Evolutionary conservation across 176 grass and related monocot genomes (phyloP).

Genomic region (Zizania latifolia): DNA sequence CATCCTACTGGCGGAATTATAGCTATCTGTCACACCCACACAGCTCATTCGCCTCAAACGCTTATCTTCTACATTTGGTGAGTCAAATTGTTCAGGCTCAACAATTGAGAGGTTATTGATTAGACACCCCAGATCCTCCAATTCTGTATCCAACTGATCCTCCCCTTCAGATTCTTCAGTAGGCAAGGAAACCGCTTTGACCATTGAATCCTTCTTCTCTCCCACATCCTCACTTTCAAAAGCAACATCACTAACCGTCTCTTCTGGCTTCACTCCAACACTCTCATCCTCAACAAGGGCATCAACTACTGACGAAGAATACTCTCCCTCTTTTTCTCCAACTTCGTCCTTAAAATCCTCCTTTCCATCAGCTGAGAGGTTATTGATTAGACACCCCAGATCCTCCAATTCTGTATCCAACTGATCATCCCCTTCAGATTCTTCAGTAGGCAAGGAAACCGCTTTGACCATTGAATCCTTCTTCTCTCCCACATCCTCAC

Average conservation of each 20-base stretch:
- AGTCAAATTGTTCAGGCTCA: constrained; percentile 48
- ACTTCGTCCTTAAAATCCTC: background rate
- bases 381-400: constrained; percentile 46
- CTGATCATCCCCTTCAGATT: constrained; percentile 14
- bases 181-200: background rate
- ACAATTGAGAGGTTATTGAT: constrained; percentile 47
- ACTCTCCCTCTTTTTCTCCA: background rate
- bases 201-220: background rate
- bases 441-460: background rate
- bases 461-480: background rate
- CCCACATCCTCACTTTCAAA: constrained; percentile 4
- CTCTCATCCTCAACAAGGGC: constrained; percentile 2
- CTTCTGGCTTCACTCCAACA: constrained; percentile 26
- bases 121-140: constrained; percentile 47
- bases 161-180: background rate
- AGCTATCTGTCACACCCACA: constrained; percentile 25
- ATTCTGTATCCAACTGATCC: constrained; percentile 31
- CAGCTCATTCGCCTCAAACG: constrained; percentile 41
- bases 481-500: constrained; percentile 1
- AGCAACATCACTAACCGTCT: background rate
- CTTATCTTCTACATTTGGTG: constrained; percentile 42
- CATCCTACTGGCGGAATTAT: constrained; percentile 41
- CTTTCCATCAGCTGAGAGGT: constrained; percentile 26
- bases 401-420: constrained; percentile 47
- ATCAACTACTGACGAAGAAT: background rate